These are phyloP conservation scores for Ailanthus altissimus DNA, from an alignment of 345 rosid genomes.

Conservation along the genomic window DNA sequence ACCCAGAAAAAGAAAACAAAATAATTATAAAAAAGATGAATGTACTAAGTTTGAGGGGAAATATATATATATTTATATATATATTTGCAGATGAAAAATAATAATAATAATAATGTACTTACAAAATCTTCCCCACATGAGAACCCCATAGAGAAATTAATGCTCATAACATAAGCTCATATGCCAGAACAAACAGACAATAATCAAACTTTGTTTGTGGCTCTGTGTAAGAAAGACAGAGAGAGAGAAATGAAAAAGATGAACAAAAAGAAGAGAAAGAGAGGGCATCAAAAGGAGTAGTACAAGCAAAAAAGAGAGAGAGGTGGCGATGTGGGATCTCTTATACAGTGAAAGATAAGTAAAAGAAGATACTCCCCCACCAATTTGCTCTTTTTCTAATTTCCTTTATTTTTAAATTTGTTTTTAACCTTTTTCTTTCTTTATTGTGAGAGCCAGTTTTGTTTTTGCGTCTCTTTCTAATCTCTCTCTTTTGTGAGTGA, in stretches of 20 bases:
- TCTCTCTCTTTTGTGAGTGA: not conserved
- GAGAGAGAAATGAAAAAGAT: conserved; percentile 14
- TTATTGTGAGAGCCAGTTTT: not conserved
- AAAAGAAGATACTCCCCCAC: conserved; percentile 34
- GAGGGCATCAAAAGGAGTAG: conserved; percentile 45
- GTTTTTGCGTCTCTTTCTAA: conserved; percentile 12
- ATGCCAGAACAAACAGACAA: conserved; percentile 25
- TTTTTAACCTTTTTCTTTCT: conserved; percentile 27
- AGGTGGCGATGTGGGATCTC: conserved; percentile 43
- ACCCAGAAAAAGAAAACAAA: not conserved
- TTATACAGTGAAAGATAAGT: conserved; percentile 36
- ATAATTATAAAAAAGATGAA: not conserved
- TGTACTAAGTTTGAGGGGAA: not conserved
- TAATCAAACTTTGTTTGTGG: conserved; percentile 29
- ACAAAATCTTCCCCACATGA: conserved; percentile 39
- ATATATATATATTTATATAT: too few relatives aligned
- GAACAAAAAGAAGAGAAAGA: conserved; percentile 21
- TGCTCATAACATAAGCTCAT: conserved; percentile 24
- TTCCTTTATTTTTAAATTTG: conserved; percentile 22
- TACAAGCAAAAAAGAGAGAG: conserved; percentile 12
- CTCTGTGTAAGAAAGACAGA: conserved; percentile 2
- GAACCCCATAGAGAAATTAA: conserved; percentile 34
- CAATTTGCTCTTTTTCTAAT: not conserved
- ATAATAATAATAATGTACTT: conserved; percentile 21
- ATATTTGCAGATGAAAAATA: not conserved